These are phyloP conservation scores for Gnaphalium uliginosum DNA, from an alignment of 129 eudicot species.

Conservation along the genomic window DNA sequence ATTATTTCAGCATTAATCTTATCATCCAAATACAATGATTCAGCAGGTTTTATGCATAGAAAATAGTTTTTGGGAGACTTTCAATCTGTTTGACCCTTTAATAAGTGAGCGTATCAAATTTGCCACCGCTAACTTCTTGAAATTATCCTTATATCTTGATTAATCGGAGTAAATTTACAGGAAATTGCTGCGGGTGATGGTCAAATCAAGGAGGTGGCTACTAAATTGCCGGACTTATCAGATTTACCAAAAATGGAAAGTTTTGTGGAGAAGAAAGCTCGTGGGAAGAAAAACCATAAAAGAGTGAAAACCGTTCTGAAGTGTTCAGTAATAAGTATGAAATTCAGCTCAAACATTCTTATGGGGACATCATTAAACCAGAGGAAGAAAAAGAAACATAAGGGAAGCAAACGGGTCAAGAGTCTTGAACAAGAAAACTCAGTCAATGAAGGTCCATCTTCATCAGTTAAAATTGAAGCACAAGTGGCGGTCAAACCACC, in stretches of 20 bases:
- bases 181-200: slow-evolving; percentile 19
- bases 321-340: slow-evolving; percentile 40
- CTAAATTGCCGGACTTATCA: slow-evolving; percentile 12
- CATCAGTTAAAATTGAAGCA: slow-evolving; percentile 36
- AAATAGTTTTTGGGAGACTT: not conserved
- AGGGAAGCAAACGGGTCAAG: slow-evolving; percentile 29
- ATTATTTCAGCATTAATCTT: not conserved
- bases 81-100: not conserved
- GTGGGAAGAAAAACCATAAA: slow-evolving; percentile 24
- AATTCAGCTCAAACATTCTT: slow-evolving; percentile 56
- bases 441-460: slow-evolving; percentile 46
- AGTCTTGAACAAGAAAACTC: slow-evolving; percentile 27
- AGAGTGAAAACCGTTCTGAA: slow-evolving; percentile 36
- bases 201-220: slow-evolving; percentile 9
- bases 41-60: not conserved
- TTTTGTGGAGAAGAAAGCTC: slow-evolving; percentile 19
- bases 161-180: slow-evolving; percentile 25
- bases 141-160: not conserved
- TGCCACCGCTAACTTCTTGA: not conserved
- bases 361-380: slow-evolving; percentile 47
- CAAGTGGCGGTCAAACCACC: slow-evolving; percentile 27
- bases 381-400: slow-evolving; percentile 59
- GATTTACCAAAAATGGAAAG: slow-evolving; percentile 22
- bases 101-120: not conserved
- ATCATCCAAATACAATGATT: not conserved